Base-by-base conservation (phyloP, 768 basidiomycete species). In the Trametes maxima region DNA sequence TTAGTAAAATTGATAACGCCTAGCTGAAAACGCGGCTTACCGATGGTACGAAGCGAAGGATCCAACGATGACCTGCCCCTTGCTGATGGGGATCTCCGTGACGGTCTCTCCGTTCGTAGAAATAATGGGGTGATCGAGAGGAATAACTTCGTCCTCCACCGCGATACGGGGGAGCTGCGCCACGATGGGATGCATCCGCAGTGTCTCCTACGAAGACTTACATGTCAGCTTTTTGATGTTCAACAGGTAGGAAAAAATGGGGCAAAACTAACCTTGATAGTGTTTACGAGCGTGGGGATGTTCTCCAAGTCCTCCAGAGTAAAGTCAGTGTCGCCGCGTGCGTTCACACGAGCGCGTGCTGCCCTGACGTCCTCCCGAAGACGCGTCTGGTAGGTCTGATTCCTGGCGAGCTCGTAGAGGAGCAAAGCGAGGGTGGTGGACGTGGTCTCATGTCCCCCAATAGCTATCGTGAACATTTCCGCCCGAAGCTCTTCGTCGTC, bases 91-190 rank as follows among this genome's bases (percentile, higher is more conserved):
- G 17, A 65, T 45, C 45, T 60, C 63, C 0, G 25, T 52, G n/a
- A 65, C 37, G 0, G 35, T 22, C 45, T 60, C 22, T 5, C 59
- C 63, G 22, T 16, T 22, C 10, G 48, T 37, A 2, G 48, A 22
- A 0, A 44, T 33, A 5, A 60, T 47, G 1, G 63, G 63, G 42
- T 56, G 37, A 6, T 64, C 46, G 36, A 71, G 59, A 0, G 70
- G 70, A 21, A 71, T 59, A 17, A 68, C 54, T n/a, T 71, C 68
- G 46, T 71, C 70, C 22, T 63, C 60, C 8, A 46, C 57, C 5
- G 68, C 67, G n/a, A 56, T 55, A 13, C 71, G 69, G 36, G 58
- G 51, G 13, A 72, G 57, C 28, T 56, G 50, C 1, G 53, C 22
- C 28, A 65, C 60, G 11, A 70, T 63, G 0, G 67, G 58, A 35